These are phyloP conservation scores for Fusarium tricinctum DNA, from an alignment of 2,329 filamentous ascomycete genomes.

Conservation along the genomic window DNA sequence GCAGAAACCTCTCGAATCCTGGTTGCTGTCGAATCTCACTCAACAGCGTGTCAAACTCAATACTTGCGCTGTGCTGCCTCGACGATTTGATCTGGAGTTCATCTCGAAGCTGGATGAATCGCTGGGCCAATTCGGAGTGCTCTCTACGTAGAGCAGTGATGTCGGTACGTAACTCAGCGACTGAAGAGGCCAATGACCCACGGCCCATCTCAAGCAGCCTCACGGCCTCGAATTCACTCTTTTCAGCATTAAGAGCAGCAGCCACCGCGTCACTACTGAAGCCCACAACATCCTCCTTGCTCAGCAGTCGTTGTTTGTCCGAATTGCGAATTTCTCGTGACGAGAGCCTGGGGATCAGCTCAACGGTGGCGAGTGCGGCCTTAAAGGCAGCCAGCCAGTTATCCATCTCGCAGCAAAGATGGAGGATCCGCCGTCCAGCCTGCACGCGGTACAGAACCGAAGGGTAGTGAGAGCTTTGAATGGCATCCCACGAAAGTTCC, in stretches of 20 bases:
- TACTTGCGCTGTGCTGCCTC: neutral
- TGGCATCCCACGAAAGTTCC: neutral
- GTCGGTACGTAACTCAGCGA: neutral
- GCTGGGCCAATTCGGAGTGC: neutral
- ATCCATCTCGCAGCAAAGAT: neutral
- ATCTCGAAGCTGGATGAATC: neutral
- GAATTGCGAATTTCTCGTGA: neutral
- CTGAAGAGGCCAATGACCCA: neutral
- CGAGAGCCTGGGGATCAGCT: neutral
- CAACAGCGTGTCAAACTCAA: neutral
- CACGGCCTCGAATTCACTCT: neutral
- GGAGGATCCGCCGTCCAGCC: neutral
- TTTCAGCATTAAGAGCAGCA: neutral
- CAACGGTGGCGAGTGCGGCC: neutral
- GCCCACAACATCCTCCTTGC: neutral
- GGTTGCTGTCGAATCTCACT: neutral
- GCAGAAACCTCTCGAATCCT: neutral
- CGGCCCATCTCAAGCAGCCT: neutral
- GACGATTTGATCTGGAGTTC: neutral
- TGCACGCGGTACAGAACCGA: neutral
- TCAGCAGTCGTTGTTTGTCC: neutral
- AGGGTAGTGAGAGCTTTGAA: neutral
- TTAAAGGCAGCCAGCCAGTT: neutral
- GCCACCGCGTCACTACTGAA: neutral
- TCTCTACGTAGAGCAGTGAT: neutral